These are phyloP conservation scores for Xylariales sp. DNA, from an alignment of 2,329 filamentous ascomycete species.

Conservation along the genomic window DNA sequence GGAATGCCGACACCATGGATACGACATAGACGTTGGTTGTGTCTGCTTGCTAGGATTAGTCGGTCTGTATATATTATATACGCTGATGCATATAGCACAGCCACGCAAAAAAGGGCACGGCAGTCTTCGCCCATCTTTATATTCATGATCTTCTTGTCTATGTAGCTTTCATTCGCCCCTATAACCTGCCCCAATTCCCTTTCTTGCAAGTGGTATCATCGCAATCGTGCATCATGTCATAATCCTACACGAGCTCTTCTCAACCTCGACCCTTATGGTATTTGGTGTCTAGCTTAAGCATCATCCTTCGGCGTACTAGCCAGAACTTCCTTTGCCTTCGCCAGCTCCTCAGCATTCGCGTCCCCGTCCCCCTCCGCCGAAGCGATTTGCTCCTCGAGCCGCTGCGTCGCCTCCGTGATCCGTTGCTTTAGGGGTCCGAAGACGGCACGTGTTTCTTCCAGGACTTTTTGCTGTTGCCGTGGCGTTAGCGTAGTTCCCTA, in stretches of 20 bases:
- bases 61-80: too few species aligned
- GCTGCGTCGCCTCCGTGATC: constrained; percentile 66
- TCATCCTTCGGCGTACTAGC: constrained; percentile 9
- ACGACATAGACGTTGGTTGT: constrained; percentile 34
- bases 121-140: too few species aligned
- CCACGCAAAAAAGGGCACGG: too few species aligned
- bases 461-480: constrained; percentile 70
- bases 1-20: constrained; percentile 61
- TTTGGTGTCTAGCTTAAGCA: not conserved
- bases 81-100: too few species aligned
- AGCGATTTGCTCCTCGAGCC: constrained; percentile 73
- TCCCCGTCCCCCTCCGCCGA: constrained; percentile 45
- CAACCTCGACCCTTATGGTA: not conserved
- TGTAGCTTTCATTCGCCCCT: not conserved
- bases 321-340: constrained; percentile 46
- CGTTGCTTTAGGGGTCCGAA: constrained; percentile 68
- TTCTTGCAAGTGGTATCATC: constrained; percentile 6
- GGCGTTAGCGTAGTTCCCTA: too few species aligned
- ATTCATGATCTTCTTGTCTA: not conserved
- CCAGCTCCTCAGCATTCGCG: constrained; percentile 43
- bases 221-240: constrained; percentile 2
- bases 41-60: not conserved
- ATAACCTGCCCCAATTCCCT: not conserved
- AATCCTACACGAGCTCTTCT: not conserved
- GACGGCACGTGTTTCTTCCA: constrained; percentile 84